A percentile compares a stretch with the other conserved stretches of the same genome.
phyloP scores from a whole-genome alignment of 176 grass and related monocot genomes.

The Hordeum vulgare region MorexV3_pseudomolecules_assembly NC_058519.1:266051197-266051696 shows the following conservation, averaged over 20 bases:
- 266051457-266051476: no score
- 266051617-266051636: no score
- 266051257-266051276: not conserved
- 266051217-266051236: not conserved
- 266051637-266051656: no score
- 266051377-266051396: not conserved
- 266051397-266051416: not conserved
- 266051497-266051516: no score
- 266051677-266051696: no score
- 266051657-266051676: no score
- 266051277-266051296: not conserved
- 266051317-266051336: not conserved
- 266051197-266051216: not conserved
- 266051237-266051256: not conserved
- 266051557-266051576: no score
- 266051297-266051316: not conserved
- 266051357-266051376: not conserved
- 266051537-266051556: no score
- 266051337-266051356: not conserved
- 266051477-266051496: no score
- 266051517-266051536: no score
- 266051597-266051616: no score
- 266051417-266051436: not conserved
- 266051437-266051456: slow-evolving; percentile 24
- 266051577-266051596: no score